These are phyloP conservation scores for Fibroporia radiculosa DNA, from an alignment of 768 basidiomycete genomes.

Conservation along the genomic window DNA sequence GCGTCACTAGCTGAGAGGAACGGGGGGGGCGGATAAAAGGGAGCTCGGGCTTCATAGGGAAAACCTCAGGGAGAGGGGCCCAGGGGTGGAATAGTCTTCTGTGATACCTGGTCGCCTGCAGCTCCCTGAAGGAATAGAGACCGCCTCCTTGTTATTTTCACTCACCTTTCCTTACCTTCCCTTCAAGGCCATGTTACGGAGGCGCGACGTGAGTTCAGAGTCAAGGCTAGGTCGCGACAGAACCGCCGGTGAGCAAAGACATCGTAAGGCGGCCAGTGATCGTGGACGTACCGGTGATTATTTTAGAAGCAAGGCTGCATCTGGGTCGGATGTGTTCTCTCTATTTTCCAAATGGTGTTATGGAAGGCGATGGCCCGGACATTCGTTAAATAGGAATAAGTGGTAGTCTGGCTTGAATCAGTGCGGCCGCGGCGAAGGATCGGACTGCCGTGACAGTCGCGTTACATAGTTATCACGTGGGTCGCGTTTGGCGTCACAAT, in stretches of 20 bases:
- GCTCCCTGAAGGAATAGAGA: background rate
- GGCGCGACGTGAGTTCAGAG: slow-evolving; percentile 11
- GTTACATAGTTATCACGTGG: background rate
- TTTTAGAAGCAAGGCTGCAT: too few species aligned
- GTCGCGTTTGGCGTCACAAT: background rate
- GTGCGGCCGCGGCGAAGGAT: too few species aligned
- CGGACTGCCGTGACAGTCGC: too few species aligned
- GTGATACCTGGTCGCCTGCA: too few species aligned
- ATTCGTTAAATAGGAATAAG: too few species aligned
- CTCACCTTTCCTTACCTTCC: slow-evolving; percentile 14
- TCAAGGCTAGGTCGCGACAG: slow-evolving; percentile 8
- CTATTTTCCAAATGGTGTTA: too few species aligned
- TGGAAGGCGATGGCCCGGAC: too few species aligned
- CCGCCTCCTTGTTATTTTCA: slow-evolving; percentile 1
- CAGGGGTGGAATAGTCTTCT: slow-evolving; percentile 15
- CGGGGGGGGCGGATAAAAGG: slow-evolving; percentile 15
- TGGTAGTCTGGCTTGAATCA: too few species aligned
- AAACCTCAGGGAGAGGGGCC: slow-evolving; percentile 11
- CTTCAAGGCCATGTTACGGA: slow-evolving; percentile 13
- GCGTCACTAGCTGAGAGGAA: slow-evolving; percentile 16
- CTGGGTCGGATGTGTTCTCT: too few species aligned
- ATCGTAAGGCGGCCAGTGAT: background rate
- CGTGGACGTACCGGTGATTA: too few species aligned
- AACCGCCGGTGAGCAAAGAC: background rate
- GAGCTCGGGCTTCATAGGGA: slow-evolving; percentile 5